A percentile compares a stretch with the other conserved stretches of the same genome.
Conservation (phyloP, 768 basidiomycete genomes). For the Daedaleopsis sinensis region DNA sequence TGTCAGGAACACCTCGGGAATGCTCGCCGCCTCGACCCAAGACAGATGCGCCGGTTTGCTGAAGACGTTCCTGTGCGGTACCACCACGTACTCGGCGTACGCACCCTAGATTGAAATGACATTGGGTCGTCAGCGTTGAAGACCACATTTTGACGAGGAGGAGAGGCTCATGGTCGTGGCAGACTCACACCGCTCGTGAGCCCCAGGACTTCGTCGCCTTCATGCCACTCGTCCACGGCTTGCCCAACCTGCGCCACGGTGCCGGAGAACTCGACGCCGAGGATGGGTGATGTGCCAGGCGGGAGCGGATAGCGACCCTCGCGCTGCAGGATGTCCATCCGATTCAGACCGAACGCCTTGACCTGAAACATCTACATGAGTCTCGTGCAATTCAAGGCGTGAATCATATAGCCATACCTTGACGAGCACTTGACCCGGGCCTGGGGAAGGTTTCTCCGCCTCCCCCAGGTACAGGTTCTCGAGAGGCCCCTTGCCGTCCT, state of each 20-base stretch:
- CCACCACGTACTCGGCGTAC: constrained; percentile 85
- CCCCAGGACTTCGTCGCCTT: constrained; percentile 88
- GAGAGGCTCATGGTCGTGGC: too few relatives aligned
- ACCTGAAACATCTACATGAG: constrained; percentile 44
- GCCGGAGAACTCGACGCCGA: constrained; percentile 92
- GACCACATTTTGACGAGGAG: too few relatives aligned
- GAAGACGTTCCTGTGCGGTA: constrained; percentile 66
- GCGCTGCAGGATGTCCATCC: constrained; percentile 81
- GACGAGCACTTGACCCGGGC: constrained; percentile 70
- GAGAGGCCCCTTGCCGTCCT: constrained; percentile 71
- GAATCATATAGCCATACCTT: constrained; percentile 48
- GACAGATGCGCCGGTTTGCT: constrained; percentile 74
- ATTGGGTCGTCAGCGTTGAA: too few relatives aligned
- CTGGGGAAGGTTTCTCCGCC: constrained; percentile 59
- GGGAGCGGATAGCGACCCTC: constrained; percentile 79
- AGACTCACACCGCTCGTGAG: constrained; percentile 78
- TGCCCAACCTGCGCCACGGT: constrained; percentile 45
- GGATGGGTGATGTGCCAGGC: constrained; percentile 69
- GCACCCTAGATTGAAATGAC: too few relatives aligned
- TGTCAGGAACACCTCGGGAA: constrained; percentile 89
- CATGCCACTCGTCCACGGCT: constrained; percentile 38
- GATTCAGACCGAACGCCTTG: constrained; percentile 85
- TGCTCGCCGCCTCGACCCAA: constrained; percentile 84
- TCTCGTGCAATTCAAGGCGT: neutral
- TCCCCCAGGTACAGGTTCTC: constrained; percentile 83